A percentile compares a stretch with the other conserved stretches of the same genome.
phyloP scores from a whole-genome alignment of 164 flowering plant genomes.

The Chloranthus sessilifolius region DNA sequence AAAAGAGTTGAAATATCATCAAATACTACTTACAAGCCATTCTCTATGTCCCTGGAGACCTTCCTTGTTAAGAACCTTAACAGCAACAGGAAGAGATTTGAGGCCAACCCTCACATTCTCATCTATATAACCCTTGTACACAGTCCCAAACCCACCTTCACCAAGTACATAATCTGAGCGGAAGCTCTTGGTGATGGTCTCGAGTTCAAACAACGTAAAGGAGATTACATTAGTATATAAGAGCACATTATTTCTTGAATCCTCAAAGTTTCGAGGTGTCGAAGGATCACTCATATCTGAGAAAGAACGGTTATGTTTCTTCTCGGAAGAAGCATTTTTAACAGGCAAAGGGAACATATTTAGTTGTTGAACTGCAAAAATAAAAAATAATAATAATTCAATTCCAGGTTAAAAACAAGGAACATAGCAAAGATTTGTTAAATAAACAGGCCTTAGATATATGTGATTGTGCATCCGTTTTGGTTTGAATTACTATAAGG shows the following conservation, averaged over 20 bases:
- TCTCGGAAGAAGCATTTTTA: conserved; percentile 32
- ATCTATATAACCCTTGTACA: conserved; percentile 95
- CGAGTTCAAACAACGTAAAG: conserved; percentile 83
- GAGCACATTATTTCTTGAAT: conserved; percentile 55
- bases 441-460: not conserved
- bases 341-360: conserved; percentile 32
- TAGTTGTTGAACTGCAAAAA: conserved; percentile 57
- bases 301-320: conserved; percentile 60
- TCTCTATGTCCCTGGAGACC: conserved; percentile 98
- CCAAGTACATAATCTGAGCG: conserved; percentile 92
- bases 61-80: conserved; percentile 95
- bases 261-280: conserved; percentile 53
- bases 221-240: conserved; percentile 79
- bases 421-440: not conserved
- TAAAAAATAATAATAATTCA: not conserved
- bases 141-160: conserved; percentile 97
- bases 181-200: conserved; percentile 97
- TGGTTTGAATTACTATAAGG: too few species aligned
- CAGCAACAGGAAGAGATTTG: conserved; percentile 93
- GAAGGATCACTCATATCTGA: conserved; percentile 89
- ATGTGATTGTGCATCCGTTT: too few species aligned
- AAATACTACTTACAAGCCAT: conserved; percentile 63
- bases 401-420: not conserved
- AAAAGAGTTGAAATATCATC: not conserved
- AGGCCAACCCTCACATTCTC: conserved; percentile 97